Percentiles rank a stretch among this genome's conserved stretches.
phyloP scores from a whole-genome alignment of 495 filamentous ascomycete species.

The Aspergillus incahuasiensis region DNA sequence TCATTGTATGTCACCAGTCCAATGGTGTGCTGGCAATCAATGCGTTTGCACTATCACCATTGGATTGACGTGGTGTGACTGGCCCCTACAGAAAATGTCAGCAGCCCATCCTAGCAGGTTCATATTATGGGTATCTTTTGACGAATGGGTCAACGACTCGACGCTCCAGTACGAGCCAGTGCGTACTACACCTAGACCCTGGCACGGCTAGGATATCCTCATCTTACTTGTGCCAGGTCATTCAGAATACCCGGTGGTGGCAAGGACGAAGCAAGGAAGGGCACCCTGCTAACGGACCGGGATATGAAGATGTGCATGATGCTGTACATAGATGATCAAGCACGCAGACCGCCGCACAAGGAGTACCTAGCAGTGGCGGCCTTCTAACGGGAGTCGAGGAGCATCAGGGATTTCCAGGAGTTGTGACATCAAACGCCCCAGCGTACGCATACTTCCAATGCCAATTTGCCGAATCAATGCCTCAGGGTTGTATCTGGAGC shows the following conservation, averaged over 20 bases:
- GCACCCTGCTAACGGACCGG: not conserved
- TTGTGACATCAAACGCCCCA: slow-evolving; percentile 12
- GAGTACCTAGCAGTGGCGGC: not conserved
- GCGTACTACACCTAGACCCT: not conserved
- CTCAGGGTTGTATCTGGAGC: not conserved
- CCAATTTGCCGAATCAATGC: not conserved
- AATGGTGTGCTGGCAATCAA: not conserved
- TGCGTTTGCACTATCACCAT: not conserved
- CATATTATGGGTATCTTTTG: not conserved
- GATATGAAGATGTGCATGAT: not conserved
- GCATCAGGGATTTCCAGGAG: not conserved
- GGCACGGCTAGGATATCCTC: not conserved
- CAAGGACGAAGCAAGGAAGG: not conserved
- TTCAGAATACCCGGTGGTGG: not conserved
- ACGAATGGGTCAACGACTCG: not conserved
- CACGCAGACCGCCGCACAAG: not conserved
- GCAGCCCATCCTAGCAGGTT: not conserved
- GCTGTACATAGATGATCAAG: slow-evolving; percentile 1
- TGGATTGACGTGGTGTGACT: slow-evolving; percentile 5
- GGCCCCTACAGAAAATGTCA: slow-evolving; percentile 2
- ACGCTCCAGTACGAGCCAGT: not conserved
- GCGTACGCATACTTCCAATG: not conserved
- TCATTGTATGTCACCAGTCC: not conserved
- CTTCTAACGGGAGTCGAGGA: not conserved
- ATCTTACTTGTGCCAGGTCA: not conserved